Base-by-base conservation (phyloP, 2,329 filamentous ascomycete genomes). In the Mycosphaerella sp. region DNA sequence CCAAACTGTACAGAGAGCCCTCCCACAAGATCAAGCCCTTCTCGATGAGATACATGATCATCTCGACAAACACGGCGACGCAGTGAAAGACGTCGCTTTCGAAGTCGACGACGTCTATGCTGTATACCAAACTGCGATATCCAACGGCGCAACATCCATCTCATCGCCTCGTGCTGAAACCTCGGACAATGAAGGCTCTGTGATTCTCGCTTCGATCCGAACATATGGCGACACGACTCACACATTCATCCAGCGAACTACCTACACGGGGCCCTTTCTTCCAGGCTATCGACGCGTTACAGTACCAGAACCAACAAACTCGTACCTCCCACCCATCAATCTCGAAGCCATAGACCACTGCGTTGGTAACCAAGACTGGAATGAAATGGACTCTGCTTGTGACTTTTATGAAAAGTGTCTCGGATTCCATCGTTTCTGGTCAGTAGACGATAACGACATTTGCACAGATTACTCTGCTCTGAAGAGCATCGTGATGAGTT, bases 211-310 rank as follows among this genome's bases (percentile, higher is more conserved):
- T 34, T 85, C 87, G 8, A 91, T 97, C 67, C 80, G 81, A 70
- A 96, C 91, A 4, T 97, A 96, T 67, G 91, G 91, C 60, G 88
- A 97, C 72, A 96, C 91, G 10, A 95, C 89, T 1, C 91, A 97
- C 72, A 95, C 91, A 0, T 80, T 97, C 51, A 83, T 97, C 69
- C 82, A 87, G 61, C 82, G 88, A 40, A 68, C 70, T 41, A 68
- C 73, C 37, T 96, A 95, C 71, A 71, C 68, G 0, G 90, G 90
- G 0, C 68, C 77, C 16, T 97, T 97, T 73, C 76, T 96, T 43
- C 91, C 91, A 0, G 89, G 89, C 7, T 97, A 86, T 75, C 80
- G 82, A 40, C 69, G 77, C 36, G 72, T 62, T 54, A 17, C 58
- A 62, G 18, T 44, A 1, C 21, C 43, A 13, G 79, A 83, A 58